Conservation (phyloP, 1,139 yeast genomes). For the Kurtzmaniella natalensis region DNA sequence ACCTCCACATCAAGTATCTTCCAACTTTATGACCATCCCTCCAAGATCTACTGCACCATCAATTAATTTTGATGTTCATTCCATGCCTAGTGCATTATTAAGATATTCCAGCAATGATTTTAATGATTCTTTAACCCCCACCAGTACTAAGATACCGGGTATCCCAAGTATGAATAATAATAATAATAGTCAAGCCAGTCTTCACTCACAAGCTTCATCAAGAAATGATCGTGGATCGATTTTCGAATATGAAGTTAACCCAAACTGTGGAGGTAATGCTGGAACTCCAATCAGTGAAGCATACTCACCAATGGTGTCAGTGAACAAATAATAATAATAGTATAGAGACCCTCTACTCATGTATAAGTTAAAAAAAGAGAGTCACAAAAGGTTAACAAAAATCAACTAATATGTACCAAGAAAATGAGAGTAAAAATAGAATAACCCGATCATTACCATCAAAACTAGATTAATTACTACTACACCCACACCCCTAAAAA, state of each 20-base stretch:
- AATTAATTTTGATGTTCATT: not conserved
- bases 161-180: conserved; percentile 14
- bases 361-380: too few relatives aligned
- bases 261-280: conserved; percentile 14
- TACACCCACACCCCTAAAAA: too few relatives aligned
- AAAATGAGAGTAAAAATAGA: too few relatives aligned
- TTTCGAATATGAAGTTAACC: conserved; percentile 24
- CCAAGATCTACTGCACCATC: conserved; percentile 7
- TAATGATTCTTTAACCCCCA: conserved; percentile 6
- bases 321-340: conserved; percentile 6
- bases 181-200: conserved; percentile 27
- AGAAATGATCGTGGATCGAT: conserved; percentile 21
- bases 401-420: too few relatives aligned
- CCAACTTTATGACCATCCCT: conserved; percentile 7
- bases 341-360: too few relatives aligned
- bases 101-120: conserved; percentile 3
- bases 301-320: conserved; percentile 21
- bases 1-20: conserved; percentile 11
- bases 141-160: conserved; percentile 6
- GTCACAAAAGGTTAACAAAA: too few relatives aligned
- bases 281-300: conserved; percentile 34
- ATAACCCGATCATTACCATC: too few relatives aligned
- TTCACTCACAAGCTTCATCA: conserved; percentile 21
- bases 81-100: conserved; percentile 10
- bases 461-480: too few relatives aligned